phyloP scores from a whole-genome alignment of 331 rosid genomes.

The Malus hybrid region DNA sequence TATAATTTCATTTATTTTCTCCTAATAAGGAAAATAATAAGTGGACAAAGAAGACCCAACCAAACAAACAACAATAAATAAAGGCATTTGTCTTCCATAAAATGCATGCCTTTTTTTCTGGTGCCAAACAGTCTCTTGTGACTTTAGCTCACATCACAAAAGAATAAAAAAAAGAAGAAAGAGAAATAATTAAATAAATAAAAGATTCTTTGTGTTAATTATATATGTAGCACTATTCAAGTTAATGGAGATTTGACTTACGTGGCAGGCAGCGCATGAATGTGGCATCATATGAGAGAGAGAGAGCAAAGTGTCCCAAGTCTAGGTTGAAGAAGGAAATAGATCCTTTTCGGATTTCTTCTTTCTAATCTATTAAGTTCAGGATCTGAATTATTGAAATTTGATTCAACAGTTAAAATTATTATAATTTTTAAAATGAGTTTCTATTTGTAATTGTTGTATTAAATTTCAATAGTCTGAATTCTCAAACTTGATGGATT shows the following conservation, averaged over 20 bases:
- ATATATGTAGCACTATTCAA: not conserved
- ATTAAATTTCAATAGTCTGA: rapidly evolving
- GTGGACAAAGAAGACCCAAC: not conserved
- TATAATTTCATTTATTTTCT: no score
- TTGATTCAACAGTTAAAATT: no score
- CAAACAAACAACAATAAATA: not conserved
- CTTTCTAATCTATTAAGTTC: no score
- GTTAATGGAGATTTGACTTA: no score
- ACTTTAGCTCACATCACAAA: not conserved
- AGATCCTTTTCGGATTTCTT: not conserved
- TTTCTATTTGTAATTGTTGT: rapidly evolving
- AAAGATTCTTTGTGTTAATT: not conserved
- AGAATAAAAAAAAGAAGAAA: no score
- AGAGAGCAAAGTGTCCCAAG: no score
- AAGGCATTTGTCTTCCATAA: not conserved
- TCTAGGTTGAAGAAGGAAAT: not conserved
- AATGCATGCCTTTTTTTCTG: not conserved
- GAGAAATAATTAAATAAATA: not conserved
- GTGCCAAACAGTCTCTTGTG: not conserved
- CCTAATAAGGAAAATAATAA: not conserved
- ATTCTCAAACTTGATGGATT: no score
- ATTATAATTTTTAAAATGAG: no score
- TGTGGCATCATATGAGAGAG: no score
- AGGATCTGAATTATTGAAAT: no score
- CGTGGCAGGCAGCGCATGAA: not conserved